Conservation (phyloP, 306 rosid genomes). For the Pueraria montana region DNA sequence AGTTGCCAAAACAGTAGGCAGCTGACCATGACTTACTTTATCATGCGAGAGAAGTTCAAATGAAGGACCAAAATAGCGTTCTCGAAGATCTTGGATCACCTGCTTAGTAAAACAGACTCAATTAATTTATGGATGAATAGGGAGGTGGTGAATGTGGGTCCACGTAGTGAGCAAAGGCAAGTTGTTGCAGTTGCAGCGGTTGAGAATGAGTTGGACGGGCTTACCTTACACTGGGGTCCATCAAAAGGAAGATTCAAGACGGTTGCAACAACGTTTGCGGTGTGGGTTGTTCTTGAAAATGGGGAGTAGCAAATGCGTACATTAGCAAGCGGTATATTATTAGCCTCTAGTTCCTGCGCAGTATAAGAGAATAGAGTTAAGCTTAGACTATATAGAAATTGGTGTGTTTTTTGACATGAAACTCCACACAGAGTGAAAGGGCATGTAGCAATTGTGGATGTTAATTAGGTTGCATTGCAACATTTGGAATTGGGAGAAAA, state of each 20-base stretch:
- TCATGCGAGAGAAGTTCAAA: slow-evolving; percentile 85
- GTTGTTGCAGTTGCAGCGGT: background rate
- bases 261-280: slow-evolving; percentile 72
- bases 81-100: slow-evolving; percentile 75
- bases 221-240: slow-evolving; percentile 80
- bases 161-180: background rate
- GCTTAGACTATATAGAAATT: background rate
- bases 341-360: slow-evolving; percentile 70
- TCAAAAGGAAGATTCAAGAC: slow-evolving; percentile 69
- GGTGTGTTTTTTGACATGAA: background rate
- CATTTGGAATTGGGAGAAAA: background rate
- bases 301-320: slow-evolving; percentile 88
- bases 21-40: slow-evolving; percentile 61
- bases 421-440: background rate
- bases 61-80: slow-evolving; percentile 89
- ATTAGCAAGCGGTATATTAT: slow-evolving; percentile 57
- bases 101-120: slow-evolving; percentile 42
- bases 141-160: background rate
- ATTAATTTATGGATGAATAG: background rate
- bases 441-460: too few relatives aligned
- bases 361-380: background rate
- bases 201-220: slow-evolving; percentile 31
- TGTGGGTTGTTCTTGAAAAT: slow-evolving; percentile 84
- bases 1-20: slow-evolving; percentile 2
- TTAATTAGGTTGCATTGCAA: background rate